Evolutionary conservation across 2,329 filamentous ascomycete species (phyloP), one percentile per base, ranked within the genome.

Genomic region (Cordyceps tenuipes): DNA sequence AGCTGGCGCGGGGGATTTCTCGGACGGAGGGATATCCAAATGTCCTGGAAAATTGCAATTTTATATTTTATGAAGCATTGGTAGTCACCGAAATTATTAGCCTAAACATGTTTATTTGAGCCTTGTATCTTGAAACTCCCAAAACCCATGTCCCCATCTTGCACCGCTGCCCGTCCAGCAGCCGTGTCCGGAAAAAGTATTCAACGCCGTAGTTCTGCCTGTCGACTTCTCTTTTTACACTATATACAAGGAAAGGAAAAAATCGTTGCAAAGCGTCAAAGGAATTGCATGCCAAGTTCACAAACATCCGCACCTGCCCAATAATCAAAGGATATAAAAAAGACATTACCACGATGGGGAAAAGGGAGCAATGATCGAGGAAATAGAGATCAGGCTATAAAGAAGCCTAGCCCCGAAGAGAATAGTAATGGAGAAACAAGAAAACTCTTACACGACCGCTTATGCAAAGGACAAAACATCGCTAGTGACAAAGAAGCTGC

Each of bases 401-500:
- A 57, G 36, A 48, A 17, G 46, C 17, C 31, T 19, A n/a, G 39
- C 13, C 17, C 26, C 7, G 19, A 49, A 3, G 9, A 17, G 19
- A 39, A 41, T 21, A 49, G 4, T 9, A 48, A 39, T 26, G 44
- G 54, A 46, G 19, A 15, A 23, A 39, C 5, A 34, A 19, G 31
- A 19, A 13, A 50, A 21, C 29, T 19, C 3, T 8, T 9, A 13
- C 10, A 48, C 29, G 29, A 19, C 26, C 21, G 31, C 49, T 41
- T 43, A 57, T 50, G 55, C 46, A 53, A 47, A 59, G 41, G 57
- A 52, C 31, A 59, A 31, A 5, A 50, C 44, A 31, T 75, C 71
- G 36, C 74, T 72, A 61, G 79, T 68, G 34, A 82, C 70, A 65
- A 82, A 83, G 26, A 76, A 69, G 34, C 75, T 74, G n/a, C 79